Evolutionary conservation across 2,329 filamentous ascomycete genomes (phyloP), one percentile per base, ranked within the genome.

Genomic region (Claviceps quebecensis): DNA sequence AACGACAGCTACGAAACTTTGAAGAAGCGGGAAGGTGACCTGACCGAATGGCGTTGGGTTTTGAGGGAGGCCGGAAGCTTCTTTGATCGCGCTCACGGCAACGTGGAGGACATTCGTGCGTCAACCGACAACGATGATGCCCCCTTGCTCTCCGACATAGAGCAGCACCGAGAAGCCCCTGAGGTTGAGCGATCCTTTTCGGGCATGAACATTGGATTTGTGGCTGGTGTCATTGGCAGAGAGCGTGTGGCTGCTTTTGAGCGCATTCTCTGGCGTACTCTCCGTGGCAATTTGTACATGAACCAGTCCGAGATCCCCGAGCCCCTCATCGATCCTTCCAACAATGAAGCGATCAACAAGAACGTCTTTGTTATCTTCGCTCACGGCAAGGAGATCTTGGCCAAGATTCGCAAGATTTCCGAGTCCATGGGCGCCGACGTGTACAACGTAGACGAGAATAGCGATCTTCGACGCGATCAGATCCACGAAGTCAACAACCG

Each of bases 301-400:
- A 98, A 98, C 71, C 94, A 98, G 74, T 91, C 91, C 41, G 93
- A 98, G 75, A 98, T 98, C 56, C 84, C 89, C 7, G 91, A 98
- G 67, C 82, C 87, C 39, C 84, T 98, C 59, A 77, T 95, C 65
- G 87, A 98, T 67, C 91, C 93, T 16, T 78, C 85, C 64, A 95
- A 81, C 72, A 96, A 97, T 66, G 91, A 97, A 70, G 77, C 87
- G 57, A 78, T 94, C 60, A 82, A 86, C 74, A 98, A 98, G 81
- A 98, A 96, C 61, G 93, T 98, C 52, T 98, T 98, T 63, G 91
- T 98, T 63, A 98, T 98, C 68, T 98, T 98, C 61, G 93, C 93
- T 13, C 93, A 98, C 63, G 93, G 93, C 65, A 95, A 95, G 70
- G 91, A 97, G 69, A 95, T 98, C 59, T 83, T 98, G 61, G 87